Conservation (phyloP, 495 filamentous ascomycete species). For the Penicillium salamii region DNA sequence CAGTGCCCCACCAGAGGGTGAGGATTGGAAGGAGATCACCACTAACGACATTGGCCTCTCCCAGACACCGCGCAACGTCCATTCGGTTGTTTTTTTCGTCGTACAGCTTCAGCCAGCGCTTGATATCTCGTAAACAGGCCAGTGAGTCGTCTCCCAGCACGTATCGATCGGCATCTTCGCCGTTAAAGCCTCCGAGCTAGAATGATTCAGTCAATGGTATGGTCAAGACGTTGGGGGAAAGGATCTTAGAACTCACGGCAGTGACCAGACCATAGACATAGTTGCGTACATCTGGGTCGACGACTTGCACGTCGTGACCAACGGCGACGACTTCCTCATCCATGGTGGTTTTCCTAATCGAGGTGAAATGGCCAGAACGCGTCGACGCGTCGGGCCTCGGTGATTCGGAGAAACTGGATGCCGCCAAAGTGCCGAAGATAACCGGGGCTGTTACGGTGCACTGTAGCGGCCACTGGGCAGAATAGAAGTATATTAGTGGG, state of each 20-base stretch:
- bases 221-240: not conserved
- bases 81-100: slow-evolving; percentile 92
- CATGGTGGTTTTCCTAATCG: slow-evolving; percentile 30
- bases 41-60: slow-evolving; percentile 88
- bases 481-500: not conserved
- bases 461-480: not conserved
- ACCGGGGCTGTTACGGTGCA: slow-evolving; percentile 24
- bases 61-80: slow-evolving; percentile 91
- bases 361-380: slow-evolving; percentile 29
- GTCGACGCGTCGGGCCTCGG: slow-evolving; percentile 30
- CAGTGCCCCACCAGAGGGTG: slow-evolving; percentile 65
- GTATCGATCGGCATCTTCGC: slow-evolving; percentile 79
- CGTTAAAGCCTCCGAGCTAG: slow-evolving; percentile 83
- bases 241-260: slow-evolving; percentile 60
- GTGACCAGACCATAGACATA: slow-evolving; percentile 89
- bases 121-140: slow-evolving; percentile 87
- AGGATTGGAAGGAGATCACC: slow-evolving; percentile 90
- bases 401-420: slow-evolving; percentile 24
- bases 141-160: slow-evolving; percentile 89
- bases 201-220: slow-evolving; percentile 23
- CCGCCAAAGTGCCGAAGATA: slow-evolving; percentile 39
- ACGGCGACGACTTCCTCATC: slow-evolving; percentile 38
- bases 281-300: slow-evolving; percentile 86
- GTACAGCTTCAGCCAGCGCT: slow-evolving; percentile 90
- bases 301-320: slow-evolving; percentile 46